These are phyloP conservation scores for Pyropia haitanensis DNA, from an alignment of 23 red algal species.

Conservation along the genomic window DNA sequence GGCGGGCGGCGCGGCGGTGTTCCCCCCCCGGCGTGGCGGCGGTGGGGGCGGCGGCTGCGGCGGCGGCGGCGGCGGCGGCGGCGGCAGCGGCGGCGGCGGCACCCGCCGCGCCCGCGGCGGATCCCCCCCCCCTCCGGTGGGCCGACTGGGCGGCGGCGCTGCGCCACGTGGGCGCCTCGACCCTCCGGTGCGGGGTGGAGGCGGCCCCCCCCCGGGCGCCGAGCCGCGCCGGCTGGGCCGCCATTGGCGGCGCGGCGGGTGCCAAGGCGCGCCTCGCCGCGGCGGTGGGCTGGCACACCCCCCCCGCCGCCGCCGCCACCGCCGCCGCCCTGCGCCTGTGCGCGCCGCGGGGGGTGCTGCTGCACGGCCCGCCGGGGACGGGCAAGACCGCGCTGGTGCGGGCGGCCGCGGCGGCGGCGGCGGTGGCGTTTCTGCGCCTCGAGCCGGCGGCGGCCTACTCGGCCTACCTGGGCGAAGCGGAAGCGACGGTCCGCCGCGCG, in stretches of 20 bases:
- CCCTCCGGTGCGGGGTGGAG: too few species aligned
- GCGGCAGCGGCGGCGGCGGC: too few species aligned
- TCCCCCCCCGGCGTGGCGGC: conserved; percentile 4
- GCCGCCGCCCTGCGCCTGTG: conserved; percentile 28
- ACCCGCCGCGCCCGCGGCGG: too few species aligned
- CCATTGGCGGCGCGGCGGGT: conserved; percentile 39
- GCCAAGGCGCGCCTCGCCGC: conserved; percentile 51
- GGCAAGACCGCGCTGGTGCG: conserved; percentile 80
- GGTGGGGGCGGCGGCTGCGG: too few species aligned
- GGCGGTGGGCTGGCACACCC: conserved; percentile 66
- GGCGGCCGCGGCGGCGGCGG: conserved; percentile 31
- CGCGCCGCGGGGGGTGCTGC: conserved; percentile 70
- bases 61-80: too few species aligned
- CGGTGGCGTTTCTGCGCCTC: conserved; percentile 38
- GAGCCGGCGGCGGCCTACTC: conserved; percentile 72
- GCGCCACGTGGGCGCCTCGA: too few species aligned
- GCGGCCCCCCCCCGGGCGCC: too few species aligned
- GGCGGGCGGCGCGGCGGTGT: conserved; percentile 42
- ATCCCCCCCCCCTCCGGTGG: too few species aligned
- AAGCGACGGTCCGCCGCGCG: conserved; percentile 48
- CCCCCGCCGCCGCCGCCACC: conserved; percentile 18
- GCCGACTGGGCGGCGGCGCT: too few species aligned
- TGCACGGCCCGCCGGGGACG: conserved; percentile 84
- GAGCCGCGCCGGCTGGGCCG: conserved; percentile 6
- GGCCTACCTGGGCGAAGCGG: conserved; percentile 70